Conservation (phyloP, 352 stramenopile species). For the Phytophthora megakarya region DNA sequence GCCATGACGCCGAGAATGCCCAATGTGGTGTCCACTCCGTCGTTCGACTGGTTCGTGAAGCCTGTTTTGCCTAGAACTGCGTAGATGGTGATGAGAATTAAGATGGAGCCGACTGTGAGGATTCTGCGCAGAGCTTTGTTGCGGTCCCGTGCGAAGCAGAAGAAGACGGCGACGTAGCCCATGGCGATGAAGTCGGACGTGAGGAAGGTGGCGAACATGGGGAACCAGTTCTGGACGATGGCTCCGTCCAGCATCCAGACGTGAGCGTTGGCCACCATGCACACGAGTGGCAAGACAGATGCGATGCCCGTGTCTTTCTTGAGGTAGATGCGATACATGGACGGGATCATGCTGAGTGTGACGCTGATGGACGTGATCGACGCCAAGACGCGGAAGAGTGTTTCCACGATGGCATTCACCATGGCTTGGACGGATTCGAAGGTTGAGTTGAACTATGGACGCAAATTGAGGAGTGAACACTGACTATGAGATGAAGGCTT, state of each 20-base stretch:
- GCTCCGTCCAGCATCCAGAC: conserved; percentile 46
- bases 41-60: conserved; percentile 39
- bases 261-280: conserved; percentile 38
- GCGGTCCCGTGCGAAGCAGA: conserved; percentile 35
- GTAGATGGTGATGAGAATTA: conserved; percentile 35
- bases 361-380: conserved; percentile 37
- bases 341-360: conserved; percentile 42
- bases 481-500: too few species aligned
- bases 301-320: conserved; percentile 38
- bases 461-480: conserved; percentile 13
- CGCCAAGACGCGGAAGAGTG: conserved; percentile 38
- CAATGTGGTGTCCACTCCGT: conserved; percentile 32
- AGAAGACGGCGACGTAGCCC: conserved; percentile 32
- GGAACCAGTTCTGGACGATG: conserved; percentile 43
- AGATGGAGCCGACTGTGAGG: conserved; percentile 15
- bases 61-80: conserved; percentile 27
- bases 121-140: conserved; percentile 32
- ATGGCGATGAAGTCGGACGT: conserved; percentile 32
- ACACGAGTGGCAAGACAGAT: conserved; percentile 43
- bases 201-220: conserved; percentile 45
- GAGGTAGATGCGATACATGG: conserved; percentile 44
- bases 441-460: neutral
- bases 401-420: conserved; percentile 37
- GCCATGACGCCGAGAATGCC: conserved; percentile 36
- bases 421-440: conserved; percentile 13